Evolutionary conservation across 495 filamentous ascomycete species (phyloP), one percentile per base, ranked within the genome.

Genomic region (Talaromyces adpressus): DNA sequence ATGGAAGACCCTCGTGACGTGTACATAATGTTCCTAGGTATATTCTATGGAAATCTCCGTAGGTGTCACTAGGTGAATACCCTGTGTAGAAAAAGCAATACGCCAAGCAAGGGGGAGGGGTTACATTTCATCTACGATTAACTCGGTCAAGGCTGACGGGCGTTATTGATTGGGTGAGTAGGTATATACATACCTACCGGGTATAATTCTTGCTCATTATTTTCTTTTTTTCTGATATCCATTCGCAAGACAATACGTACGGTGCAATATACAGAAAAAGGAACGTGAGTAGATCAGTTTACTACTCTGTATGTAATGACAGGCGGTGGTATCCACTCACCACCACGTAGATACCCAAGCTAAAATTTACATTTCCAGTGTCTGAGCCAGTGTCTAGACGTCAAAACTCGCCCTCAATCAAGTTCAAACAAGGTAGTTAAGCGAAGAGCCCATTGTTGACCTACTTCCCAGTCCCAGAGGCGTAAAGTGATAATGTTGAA

Each of bases 1-100:
- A 54, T 54, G 51, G 51, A 14, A 25, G 22, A 29, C 51, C 51
- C 51, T 54, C 51, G 51, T 54, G 51, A 54, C 51, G 51, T 54
- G 51, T 54, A 54, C 51, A 54, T 49, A 49, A 49, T 29, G 51
- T 54, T 25, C 51, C 51, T 54, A 16, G n/a, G 3, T 54, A 54
- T 29, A 20, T 16, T 25, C 22, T 5, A 29, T 20, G 49, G 23
- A 29, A 54, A 14, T 54, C 51, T 20, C 45, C 45, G 18, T 22
- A 49, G n/a, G 45, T 20, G 8, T 30, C 29, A 30, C 29, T 7
- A 30, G 29, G 29, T 30, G 29, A 18, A 2, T 49, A 49, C 45
- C 45, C 45, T 18, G 18, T 4, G 18, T 5, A 20, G 16, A 49
- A 49, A 49, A 54, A 54, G 51, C 22, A 54, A 54, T 25, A 20